Evolutionary conservation across 352 stramenopile genomes (phyloP), one percentile per base, ranked within the genome.

Genomic region (Globisporangium megalacanthum): DNA sequence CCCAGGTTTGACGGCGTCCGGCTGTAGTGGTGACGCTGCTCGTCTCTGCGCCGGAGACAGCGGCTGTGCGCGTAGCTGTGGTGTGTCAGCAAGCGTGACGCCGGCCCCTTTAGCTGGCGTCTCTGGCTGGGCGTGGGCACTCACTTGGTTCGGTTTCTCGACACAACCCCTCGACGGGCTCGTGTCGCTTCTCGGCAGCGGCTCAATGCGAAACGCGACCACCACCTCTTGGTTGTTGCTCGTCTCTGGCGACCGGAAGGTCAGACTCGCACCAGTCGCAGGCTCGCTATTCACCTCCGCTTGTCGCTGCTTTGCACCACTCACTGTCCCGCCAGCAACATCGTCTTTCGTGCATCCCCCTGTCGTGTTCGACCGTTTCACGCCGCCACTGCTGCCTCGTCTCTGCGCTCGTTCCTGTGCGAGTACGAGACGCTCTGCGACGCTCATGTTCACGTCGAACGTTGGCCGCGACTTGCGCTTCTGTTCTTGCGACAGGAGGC

Each of bases 371-470:
- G 35, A 41, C 3, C 49, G 31, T 14, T 46, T 44, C 1, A 7
- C 41, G 33, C 13, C 31, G 52, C 14, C 36, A 3, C 33, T 56
- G n/a, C 37, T 75, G 9, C 46, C 42, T 1, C 75, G 59, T 17
- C 75, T 66, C 39, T 78, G 56, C 1, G 68, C 69, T 54, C 83
- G 75, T 41, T 85, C 77, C 31, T 66, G 68, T 19, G 73, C 68
- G 15, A 91, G 68, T 44, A 84, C 62, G n/a, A 88, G 52, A 9
- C 71, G 55, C 51, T 91, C 81, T 0, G 69, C 77, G 33, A 91
- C 81, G 58, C 73, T 88, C 75, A 91, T 86, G 10, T 79, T 79
- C 0, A 61, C 48, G 19, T 91, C 67, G 48, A 87, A 91, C 31
- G 77, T 67, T 35, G 77, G 67, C 1, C 81, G 61, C 29, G 77